Evolutionary conservation across 768 basidiomycete genomes (phyloP).

Genomic region (Serendipita sp.): DNA sequence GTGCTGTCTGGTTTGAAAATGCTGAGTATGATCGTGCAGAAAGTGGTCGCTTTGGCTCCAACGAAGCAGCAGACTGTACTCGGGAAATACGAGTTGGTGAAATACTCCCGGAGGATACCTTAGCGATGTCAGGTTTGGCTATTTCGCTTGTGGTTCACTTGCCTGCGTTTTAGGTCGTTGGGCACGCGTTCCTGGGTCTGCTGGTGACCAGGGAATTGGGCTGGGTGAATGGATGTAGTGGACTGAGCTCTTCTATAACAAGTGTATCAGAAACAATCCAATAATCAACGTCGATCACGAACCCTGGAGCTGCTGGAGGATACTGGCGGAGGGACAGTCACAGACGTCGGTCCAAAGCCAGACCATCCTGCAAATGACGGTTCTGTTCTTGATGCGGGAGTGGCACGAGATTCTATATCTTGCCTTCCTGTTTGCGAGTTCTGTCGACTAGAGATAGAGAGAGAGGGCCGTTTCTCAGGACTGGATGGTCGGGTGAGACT

Average conservation of each 20-base stretch:
- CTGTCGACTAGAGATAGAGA: not conserved
- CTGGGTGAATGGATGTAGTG: conserved; percentile 4
- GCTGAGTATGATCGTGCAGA: not conserved
- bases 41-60: not conserved
- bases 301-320: not conserved
- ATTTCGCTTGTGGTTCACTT: too few species aligned
- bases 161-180: too few species aligned
- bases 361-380: not conserved
- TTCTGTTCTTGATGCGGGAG: not conserved
- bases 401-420: not conserved
- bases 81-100: not conserved
- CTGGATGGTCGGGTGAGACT: not conserved
- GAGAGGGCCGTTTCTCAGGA: not conserved
- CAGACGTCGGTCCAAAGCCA: not conserved
- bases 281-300: not conserved
- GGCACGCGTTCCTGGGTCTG: too few species aligned
- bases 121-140: not conserved
- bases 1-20: not conserved
- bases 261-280: not conserved
- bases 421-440: not conserved
- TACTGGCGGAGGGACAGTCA: not conserved
- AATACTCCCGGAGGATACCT: not conserved
- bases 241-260: not conserved
- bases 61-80: not conserved
- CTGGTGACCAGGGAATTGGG: not conserved